A percentile compares a stretch with the other conserved stretches of the same genome.
Conservation (phyloP, 163 green algal genomes). For the Scenedesmus sp. region DNA sequence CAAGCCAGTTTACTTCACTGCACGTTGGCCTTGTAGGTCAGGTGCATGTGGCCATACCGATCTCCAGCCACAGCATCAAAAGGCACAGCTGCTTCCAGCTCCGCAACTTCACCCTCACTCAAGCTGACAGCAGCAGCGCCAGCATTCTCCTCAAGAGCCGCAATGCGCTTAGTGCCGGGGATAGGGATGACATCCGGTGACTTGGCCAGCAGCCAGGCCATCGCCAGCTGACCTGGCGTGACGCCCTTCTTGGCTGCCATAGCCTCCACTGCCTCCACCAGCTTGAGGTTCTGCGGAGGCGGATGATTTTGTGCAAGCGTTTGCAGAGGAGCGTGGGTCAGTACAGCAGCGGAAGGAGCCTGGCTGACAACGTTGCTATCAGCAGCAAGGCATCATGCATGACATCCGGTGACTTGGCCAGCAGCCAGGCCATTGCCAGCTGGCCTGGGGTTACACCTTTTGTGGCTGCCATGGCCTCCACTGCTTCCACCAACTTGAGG, state of each 20-base stretch:
- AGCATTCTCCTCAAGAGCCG: conserved; percentile 58
- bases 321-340: neutral
- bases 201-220: conserved; percentile 77
- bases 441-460: conserved; percentile 40
- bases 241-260: conserved; percentile 67
- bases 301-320: neutral
- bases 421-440: conserved; percentile 79
- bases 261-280: conserved; percentile 64
- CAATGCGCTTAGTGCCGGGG: conserved; percentile 52
- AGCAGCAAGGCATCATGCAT: conserved; percentile 64
- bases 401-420: conserved; percentile 69
- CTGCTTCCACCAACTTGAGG: conserved; percentile 61
- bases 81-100: conserved; percentile 52
- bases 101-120: conserved; percentile 48
- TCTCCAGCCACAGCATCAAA: neutral
- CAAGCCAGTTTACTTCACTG: neutral
- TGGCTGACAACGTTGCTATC: neutral
- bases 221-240: conserved; percentile 74
- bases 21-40: conserved; percentile 37
- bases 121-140: conserved; percentile 47
- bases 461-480: conserved; percentile 56
- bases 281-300: conserved; percentile 67
- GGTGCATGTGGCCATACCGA: conserved; percentile 24
- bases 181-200: conserved; percentile 79
- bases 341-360: neutral